phyloP scores from a whole-genome alignment of 2,329 filamentous ascomycete genomes.

The Alternaria incomplexa region DNA sequence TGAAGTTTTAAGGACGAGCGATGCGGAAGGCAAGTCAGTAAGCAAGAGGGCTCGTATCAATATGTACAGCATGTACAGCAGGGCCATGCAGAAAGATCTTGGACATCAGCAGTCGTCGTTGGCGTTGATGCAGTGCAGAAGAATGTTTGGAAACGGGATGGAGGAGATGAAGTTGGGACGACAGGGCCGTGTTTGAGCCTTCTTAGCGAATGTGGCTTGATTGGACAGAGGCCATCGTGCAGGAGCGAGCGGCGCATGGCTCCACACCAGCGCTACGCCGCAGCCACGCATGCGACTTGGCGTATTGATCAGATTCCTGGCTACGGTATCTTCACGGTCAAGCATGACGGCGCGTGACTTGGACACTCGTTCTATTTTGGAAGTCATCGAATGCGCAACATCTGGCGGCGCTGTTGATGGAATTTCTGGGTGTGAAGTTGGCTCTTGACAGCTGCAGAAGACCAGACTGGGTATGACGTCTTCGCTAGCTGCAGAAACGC shows the following conservation, averaged over 20 bases:
- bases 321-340: not conserved
- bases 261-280: constrained; percentile 39
- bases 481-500: constrained; percentile 20
- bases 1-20: too few species aligned
- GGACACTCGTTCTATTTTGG: not conserved
- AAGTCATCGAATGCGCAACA: not conserved
- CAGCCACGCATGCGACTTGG: constrained; percentile 26
- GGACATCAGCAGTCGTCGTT: not conserved
- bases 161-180: constrained; percentile 30
- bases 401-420: not conserved
- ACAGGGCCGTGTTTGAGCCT: constrained; percentile 28
- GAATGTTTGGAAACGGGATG: not conserved
- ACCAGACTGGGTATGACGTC: constrained; percentile 28
- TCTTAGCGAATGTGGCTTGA: constrained; percentile 24
- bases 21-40: too few species aligned
- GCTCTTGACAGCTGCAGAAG: not conserved
- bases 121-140: not conserved
- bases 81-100: not conserved
- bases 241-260: constrained; percentile 14
- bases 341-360: not conserved
- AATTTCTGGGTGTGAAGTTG: not conserved
- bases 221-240: constrained; percentile 30
- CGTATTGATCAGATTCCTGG: not conserved
- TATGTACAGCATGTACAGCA: not conserved
- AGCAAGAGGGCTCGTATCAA: too few species aligned